These are phyloP conservation scores for Tulasnella sp. DNA, from an alignment of 768 basidiomycete genomes.

Conservation along the genomic window DNA sequence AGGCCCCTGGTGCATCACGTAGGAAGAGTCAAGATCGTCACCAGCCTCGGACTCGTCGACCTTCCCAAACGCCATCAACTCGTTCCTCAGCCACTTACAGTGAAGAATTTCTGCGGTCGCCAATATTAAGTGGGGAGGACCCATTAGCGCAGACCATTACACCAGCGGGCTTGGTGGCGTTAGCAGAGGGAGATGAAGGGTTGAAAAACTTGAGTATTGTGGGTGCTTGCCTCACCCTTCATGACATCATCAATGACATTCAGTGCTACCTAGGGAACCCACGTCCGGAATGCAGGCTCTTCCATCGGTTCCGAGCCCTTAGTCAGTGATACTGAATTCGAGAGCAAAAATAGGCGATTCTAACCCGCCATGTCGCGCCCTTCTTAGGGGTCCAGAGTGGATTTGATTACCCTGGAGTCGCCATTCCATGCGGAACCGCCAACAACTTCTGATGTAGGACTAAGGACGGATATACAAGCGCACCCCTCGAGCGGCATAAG, in stretches of 20 bases:
- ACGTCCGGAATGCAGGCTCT: neutral
- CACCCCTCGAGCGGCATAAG: neutral
- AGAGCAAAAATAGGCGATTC: neutral
- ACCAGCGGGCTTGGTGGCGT: neutral
- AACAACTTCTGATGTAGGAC: slow-evolving; percentile 27
- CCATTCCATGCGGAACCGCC: slow-evolving; percentile 55
- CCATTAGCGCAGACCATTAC: slow-evolving; percentile 5
- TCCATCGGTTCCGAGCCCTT: neutral
- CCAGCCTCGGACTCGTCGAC: neutral
- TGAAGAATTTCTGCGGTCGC: neutral
- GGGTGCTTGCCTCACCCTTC: neutral
- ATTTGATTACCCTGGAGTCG: slow-evolving; percentile 72
- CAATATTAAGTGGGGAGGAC: neutral
- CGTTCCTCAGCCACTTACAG: neutral
- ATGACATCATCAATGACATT: neutral
- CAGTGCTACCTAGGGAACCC: too few species aligned
- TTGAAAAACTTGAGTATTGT: neutral
- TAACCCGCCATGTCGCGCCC: neutral
- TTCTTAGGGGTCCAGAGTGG: slow-evolving; percentile 38
- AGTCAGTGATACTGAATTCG: neutral
- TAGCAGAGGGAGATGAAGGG: neutral
- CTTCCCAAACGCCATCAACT: slow-evolving; percentile 9
- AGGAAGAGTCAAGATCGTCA: neutral
- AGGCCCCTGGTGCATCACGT: neutral
- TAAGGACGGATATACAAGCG: neutral